These are phyloP conservation scores for Exophiala spinifera DNA, from an alignment of 2,329 filamentous ascomycete species.

Conservation along the genomic window DNA sequence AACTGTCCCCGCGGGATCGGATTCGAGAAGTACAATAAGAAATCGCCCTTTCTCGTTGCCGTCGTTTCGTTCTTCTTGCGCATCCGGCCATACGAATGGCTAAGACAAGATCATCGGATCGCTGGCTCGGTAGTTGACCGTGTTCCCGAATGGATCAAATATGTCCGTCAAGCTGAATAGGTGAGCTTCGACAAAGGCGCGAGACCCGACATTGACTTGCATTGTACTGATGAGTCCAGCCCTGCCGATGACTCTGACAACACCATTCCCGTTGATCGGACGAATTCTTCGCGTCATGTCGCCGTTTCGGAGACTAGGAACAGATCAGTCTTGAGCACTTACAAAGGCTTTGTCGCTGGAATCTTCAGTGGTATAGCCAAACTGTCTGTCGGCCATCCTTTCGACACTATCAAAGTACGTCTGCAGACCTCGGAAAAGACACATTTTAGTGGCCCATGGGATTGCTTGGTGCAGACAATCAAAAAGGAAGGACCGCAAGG, in stretches of 20 bases:
- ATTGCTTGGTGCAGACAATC: conserved; percentile 81
- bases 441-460: conserved; percentile 80
- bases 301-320: not conserved
- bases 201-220: too few species aligned
- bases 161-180: conserved; percentile 17
- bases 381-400: conserved; percentile 58
- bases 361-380: conserved; percentile 93
- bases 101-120: not conserved
- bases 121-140: conserved; percentile 5
- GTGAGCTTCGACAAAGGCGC: not conserved
- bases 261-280: not conserved
- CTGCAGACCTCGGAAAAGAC: conserved; percentile 76
- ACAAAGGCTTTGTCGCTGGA: conserved; percentile 97
- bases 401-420: conserved; percentile 96
- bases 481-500: conserved; percentile 79
- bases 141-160: conserved; percentile 9
- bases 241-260: conserved; percentile 6
- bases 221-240: conserved; percentile 7
- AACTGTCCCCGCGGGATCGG: too few species aligned
- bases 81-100: not conserved
- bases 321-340: conserved; percentile 50
- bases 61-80: not conserved
- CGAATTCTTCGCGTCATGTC: not conserved
- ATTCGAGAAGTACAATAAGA: too few species aligned
- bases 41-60: not conserved